These are phyloP conservation scores for Monosporascus sp. DNA, from an alignment of 2,329 filamentous ascomycete genomes.

Conservation along the genomic window DNA sequence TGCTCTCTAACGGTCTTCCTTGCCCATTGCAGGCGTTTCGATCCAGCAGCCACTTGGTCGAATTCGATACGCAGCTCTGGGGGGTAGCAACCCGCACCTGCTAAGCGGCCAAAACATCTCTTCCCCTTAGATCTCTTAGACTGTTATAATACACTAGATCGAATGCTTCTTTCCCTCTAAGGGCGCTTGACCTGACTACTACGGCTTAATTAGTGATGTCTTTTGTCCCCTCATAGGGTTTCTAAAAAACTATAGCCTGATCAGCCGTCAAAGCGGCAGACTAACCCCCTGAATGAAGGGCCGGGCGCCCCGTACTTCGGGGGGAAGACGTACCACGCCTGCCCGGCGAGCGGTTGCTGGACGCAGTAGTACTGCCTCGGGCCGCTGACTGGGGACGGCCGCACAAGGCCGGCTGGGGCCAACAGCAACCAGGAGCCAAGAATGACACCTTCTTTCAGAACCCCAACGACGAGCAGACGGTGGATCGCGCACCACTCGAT, in stretches of 20 bases:
- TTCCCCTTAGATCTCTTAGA: background rate
- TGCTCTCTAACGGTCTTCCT: background rate
- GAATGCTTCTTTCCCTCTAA: no score
- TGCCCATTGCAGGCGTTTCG: constrained; percentile 6
- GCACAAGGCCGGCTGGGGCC: constrained; percentile 40
- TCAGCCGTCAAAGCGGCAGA: constrained; percentile 44
- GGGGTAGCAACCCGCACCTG: constrained; percentile 47
- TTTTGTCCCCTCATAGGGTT: constrained; percentile 14
- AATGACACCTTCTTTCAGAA: constrained; percentile 56
- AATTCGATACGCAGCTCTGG: constrained; percentile 46
- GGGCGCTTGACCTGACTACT: no score
- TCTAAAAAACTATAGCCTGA: constrained; percentile 33
- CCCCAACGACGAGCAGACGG: constrained; percentile 45
- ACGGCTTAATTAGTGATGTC: constrained; percentile 40
- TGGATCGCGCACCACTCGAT: constrained; percentile 54
- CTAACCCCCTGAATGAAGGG: constrained; percentile 49
- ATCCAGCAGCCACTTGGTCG: constrained; percentile 32
- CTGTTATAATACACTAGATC: background rate
- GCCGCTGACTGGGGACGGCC: constrained; percentile 47
- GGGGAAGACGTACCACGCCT: constrained; percentile 47
- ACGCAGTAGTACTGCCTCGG: constrained; percentile 48
- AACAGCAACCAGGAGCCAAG: constrained; percentile 54
- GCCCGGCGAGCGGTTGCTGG: constrained; percentile 53
- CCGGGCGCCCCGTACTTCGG: constrained; percentile 49
- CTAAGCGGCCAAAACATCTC: constrained; percentile 34